Evolutionary conservation across 1,139 yeast species (phyloP).

Genomic region (Magnusiomyces ingens): DNA sequence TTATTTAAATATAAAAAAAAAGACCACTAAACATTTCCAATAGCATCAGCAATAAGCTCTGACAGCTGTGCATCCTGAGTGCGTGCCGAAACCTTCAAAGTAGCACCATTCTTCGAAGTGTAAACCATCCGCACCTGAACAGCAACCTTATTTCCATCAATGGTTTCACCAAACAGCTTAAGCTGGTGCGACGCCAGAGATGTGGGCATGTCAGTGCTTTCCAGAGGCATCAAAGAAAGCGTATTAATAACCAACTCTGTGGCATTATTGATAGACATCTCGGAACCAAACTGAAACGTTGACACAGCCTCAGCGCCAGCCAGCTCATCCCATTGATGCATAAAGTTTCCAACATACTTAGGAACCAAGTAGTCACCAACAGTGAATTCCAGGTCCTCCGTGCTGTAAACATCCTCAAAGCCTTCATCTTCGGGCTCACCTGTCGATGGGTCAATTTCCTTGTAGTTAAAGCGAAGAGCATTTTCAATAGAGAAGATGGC

Average conservation of each 20-base stretch:
- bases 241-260: conserved; percentile 39
- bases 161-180: conserved; percentile 78
- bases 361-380: conserved; percentile 84
- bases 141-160: conserved; percentile 66
- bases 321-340: conserved; percentile 67
- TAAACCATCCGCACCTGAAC: conserved; percentile 65
- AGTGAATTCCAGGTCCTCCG: conserved; percentile 67
- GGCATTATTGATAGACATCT: conserved; percentile 41
- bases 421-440: conserved; percentile 77
- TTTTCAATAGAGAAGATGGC: conserved; percentile 56
- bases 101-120: conserved; percentile 63
- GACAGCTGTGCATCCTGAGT: conserved; percentile 44
- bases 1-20: too few relatives aligned
- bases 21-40: conserved; percentile 16
- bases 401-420: conserved; percentile 86
- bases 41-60: conserved; percentile 28
- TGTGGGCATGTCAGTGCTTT: conserved; percentile 64
- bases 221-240: conserved; percentile 65
- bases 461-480: conserved; percentile 65
- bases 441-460: conserved; percentile 73
- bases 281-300: conserved; percentile 51
- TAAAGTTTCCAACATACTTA: conserved; percentile 71
- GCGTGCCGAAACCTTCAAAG: conserved; percentile 69
- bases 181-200: conserved; percentile 57
- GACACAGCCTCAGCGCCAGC: conserved; percentile 46